Conservation (phyloP, 2,329 filamentous ascomycete species). For the Colletotrichum tabaci region DNA sequence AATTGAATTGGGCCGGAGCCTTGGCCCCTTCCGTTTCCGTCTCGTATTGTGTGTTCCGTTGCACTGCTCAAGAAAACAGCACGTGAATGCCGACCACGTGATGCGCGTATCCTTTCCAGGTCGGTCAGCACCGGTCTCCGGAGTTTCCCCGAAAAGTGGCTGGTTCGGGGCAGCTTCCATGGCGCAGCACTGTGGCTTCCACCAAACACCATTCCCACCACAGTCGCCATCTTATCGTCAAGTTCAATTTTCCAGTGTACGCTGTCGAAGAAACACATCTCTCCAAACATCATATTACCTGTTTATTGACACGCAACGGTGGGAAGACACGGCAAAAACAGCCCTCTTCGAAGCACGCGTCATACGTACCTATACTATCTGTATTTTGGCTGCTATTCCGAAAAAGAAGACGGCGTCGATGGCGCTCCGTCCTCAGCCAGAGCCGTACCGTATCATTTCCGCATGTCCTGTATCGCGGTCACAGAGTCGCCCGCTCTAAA, state of each 20-base stretch:
- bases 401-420: background rate
- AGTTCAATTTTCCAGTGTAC: too few species aligned
- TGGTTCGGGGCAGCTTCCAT: too few species aligned
- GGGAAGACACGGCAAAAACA: too few species aligned
- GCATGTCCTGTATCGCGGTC: background rate
- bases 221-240: too few species aligned
- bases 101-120: background rate
- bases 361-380: too few species aligned
- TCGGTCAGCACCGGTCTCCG: background rate
- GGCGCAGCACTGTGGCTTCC: too few species aligned
- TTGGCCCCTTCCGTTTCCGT: constrained; percentile 15
- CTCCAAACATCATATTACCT: too few species aligned
- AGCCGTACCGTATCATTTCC: background rate
- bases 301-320: too few species aligned
- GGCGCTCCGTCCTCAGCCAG: background rate
- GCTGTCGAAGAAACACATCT: too few species aligned
- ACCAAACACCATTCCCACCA: too few species aligned
- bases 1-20: constrained; percentile 27
- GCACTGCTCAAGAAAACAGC: background rate
- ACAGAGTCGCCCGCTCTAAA: background rate
- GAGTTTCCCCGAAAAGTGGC: background rate
- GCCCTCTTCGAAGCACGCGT: too few species aligned
- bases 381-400: background rate
- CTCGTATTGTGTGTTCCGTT: background rate
- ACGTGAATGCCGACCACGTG: constrained; percentile 21